Evolutionary conservation across 306 rosid genomes (phyloP).

Genomic region (Gynostemma pentaphyllum): DNA sequence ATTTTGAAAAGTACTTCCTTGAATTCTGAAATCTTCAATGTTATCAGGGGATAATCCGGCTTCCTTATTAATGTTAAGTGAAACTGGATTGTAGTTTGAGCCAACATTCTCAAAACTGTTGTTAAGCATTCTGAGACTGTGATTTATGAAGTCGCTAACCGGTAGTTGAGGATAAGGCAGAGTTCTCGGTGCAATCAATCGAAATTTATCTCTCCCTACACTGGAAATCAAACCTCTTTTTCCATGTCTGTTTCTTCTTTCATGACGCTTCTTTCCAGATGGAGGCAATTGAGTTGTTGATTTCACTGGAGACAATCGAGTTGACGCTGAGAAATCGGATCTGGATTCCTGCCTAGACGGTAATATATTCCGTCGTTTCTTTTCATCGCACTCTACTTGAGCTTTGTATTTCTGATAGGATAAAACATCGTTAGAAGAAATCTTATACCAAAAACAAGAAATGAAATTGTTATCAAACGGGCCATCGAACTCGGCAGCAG

Average conservation of each 20-base stretch:
- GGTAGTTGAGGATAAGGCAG: not conserved
- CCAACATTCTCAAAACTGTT: not conserved
- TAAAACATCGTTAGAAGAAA: not conserved
- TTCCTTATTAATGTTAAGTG: conserved; percentile 2
- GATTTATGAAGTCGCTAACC: not conserved
- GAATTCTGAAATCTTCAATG: conserved; percentile 8
- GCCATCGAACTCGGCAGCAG: not conserved
- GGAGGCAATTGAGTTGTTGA: no score
- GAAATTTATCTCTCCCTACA: not conserved
- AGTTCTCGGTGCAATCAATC: not conserved
- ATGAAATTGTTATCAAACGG: no score
- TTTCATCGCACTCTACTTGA: conserved; percentile 1
- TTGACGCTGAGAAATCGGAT: not conserved
- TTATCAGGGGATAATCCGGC: not conserved
- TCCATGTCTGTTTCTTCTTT: not conserved
- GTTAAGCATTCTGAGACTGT: not conserved
- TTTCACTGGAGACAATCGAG: conserved; percentile 5
- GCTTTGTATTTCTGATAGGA: conserved; percentile 21
- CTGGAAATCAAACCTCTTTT: not conserved
- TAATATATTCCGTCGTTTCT: not conserved
- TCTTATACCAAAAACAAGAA: not conserved
- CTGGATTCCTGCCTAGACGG: not conserved
- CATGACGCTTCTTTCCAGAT: conserved; percentile 5
- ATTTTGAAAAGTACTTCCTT: not conserved
- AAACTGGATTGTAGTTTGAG: not conserved